Evolutionary conservation across 495 filamentous ascomycete genomes (phyloP), one percentile per base, ranked within the genome.

Genomic region (Cladorrhinum samala): DNA sequence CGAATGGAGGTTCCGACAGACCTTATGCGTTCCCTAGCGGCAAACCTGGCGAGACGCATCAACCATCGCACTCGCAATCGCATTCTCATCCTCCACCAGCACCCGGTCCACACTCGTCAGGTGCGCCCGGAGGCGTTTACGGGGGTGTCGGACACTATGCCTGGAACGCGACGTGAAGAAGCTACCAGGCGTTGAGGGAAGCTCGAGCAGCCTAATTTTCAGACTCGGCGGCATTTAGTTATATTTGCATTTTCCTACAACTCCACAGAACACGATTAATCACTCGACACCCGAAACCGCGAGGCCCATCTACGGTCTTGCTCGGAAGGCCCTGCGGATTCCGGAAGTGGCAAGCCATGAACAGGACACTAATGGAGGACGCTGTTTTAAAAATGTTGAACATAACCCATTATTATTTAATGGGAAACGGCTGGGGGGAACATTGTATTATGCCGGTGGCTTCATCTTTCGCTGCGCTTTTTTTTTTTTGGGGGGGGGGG

Each of bases 1-100:
- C 63, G 13, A 69, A 68, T 52, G 63, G 60, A 56, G 53, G 56
- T n/a, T 50, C 40, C 37, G 67, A 62, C 21, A 63, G 72, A 39
- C 65, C 73, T 7, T 77, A 77, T 50, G 60, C 65, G 14, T 75
- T 65, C 14, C 64, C 72, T 9, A 63, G 69, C 43, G 44, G 41
- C 13, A 59, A 56, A 38, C 14, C 41, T 2, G n/a, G n/a, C n/a
- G 52, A 61, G 24, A 19, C 24, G 27, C 52, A 59, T 8, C 47
- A 41, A 33, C 45, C 55, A 9, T 25, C 24, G 3, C 48, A 46
- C 16, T 40, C 44, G 37, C 52, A 36, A 33, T 21, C 21, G 39
- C 49, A 16, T 38, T 46, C 46, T 46, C 19, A 50, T 24, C 25
- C 21, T n/a, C 42, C 30, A 3, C 38, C 39, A 11, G 37, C 49